Evolutionary conservation across 1,284 basidiomycete species (phyloP).

Genomic region (Cryptococcus sp.): DNA sequence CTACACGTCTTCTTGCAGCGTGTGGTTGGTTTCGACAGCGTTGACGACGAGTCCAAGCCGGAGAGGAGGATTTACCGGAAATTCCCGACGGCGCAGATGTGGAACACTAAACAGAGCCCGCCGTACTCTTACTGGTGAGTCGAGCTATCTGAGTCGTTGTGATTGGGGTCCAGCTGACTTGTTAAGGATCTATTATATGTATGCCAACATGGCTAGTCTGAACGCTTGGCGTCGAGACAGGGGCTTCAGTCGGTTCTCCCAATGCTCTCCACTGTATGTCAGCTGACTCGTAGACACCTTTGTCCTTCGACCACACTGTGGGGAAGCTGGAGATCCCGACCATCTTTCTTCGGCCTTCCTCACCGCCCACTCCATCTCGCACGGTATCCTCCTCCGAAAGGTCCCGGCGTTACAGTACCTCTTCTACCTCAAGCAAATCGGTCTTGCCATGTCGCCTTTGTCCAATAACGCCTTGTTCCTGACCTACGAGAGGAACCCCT

Average conservation of each 20-base stretch:
- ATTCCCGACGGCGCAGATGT: conserved; percentile 87
- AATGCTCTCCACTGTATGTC: not conserved
- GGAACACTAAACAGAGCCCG: conserved; percentile 84
- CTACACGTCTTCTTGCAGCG: conserved; percentile 93
- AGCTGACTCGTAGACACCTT: conserved; percentile 67
- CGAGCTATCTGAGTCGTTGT: not conserved
- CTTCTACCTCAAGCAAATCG: conserved; percentile 95
- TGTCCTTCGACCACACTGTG: conserved; percentile 92
- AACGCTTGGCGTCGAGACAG: conserved; percentile 84
- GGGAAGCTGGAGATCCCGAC: conserved; percentile 97
- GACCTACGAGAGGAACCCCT: conserved; percentile 90
- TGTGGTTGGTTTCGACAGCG: conserved; percentile 92
- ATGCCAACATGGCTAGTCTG: conserved; percentile 88
- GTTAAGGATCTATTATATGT: conserved; percentile 94
- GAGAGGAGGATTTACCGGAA: conserved; percentile 90
- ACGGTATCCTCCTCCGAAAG: conserved; percentile 94
- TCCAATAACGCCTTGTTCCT: conserved; percentile 98
- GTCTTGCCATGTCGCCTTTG: conserved; percentile 95
- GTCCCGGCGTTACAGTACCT: conserved; percentile 84
- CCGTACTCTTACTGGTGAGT: conserved; percentile 88
- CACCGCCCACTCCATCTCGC: conserved; percentile 95
- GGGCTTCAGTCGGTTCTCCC: conserved; percentile 72
- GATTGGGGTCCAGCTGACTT: too few relatives aligned
- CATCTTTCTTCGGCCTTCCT: conserved; percentile 94
- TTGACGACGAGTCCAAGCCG: conserved; percentile 95